Base-by-base conservation (phyloP, 768 basidiomycete genomes). In the Lyophyllum semitale region DNA sequence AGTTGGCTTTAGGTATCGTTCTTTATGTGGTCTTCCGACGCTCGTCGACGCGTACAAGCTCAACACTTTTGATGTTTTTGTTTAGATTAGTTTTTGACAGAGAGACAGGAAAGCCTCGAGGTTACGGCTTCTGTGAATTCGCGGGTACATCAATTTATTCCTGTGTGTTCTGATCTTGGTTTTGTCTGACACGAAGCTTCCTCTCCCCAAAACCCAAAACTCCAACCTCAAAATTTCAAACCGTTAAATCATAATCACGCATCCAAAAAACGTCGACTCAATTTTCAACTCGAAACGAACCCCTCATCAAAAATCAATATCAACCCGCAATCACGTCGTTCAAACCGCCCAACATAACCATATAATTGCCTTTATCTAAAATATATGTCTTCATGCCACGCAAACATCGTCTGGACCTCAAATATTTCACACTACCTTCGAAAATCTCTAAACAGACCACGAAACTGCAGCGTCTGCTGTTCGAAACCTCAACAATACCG, bases 401-500 rank as follows among this genome's bases (percentile, higher is more conserved):
- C 46, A 27, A 54, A 58, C 53, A 25, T 29, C 30, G n/a, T 54
- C 25, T 51, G 32, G 49, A 32, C 48, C 38, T 53, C 58, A 54
- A 52, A 48, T 58, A 45, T 42, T 37, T 32, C 58, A 57, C 57
- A 37, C 48, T 55, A 56, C 60, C 51, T 48, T 44, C 43, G 35
- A 50, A 52, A 49, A 59, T 17, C 22, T 48, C 29, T 58, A 41
- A 51, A 61, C 71, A 91, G 97, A 99, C 72, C 92, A 96, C 70
- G 95, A 97, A 72, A 98, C 97, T 22, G 97, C 97, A 7, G 73
- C 84, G 23, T 96, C 94, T 48, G 97, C 97, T 45, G 93, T 99
- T 15, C 88, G 97, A 64, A 99, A 98, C 67, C 83, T 99, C 46
- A 94, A 97, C 71, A 93, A 91, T 57, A 85, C 85, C 48, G 93